phyloP scores from a whole-genome alignment of 2,329 filamentous ascomycete genomes.

The Colletotrichum shisoi region DNA sequence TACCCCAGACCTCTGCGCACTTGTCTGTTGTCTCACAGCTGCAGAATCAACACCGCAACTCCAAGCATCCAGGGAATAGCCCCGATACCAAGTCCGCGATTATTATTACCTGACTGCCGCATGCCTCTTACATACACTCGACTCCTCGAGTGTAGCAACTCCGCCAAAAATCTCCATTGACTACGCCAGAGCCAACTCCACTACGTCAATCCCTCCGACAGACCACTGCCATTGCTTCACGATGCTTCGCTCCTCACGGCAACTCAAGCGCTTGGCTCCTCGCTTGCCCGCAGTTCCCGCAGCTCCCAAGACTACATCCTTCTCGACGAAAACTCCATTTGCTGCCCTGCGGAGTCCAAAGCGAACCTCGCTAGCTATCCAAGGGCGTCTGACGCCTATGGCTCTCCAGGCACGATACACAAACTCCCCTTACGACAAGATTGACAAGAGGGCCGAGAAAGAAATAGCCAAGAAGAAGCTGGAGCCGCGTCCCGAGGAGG shows the following conservation, averaged over 20 bases:
- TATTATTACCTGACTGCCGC: neutral
- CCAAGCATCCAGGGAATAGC: neutral
- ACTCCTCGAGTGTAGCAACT: neutral
- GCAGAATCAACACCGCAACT: neutral
- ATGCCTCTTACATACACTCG: neutral
- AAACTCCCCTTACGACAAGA: constrained; percentile 46
- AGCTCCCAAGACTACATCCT: neutral
- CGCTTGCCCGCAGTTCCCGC: constrained; percentile 27
- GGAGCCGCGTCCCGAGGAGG: constrained; percentile 65
- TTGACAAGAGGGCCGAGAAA: constrained; percentile 66
- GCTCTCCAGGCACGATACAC: constrained; percentile 40
- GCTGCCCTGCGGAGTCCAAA: constrained; percentile 26
- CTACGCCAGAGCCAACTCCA: neutral
- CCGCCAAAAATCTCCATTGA: neutral
- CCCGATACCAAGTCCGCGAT: neutral
- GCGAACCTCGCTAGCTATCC: constrained; percentile 33
- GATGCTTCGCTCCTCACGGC: constrained; percentile 48
- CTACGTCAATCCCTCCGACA: neutral
- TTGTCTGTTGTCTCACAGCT: neutral
- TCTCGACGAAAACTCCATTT: constrained; percentile 13
- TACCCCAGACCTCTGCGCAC: neutral
- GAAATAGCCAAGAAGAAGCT: constrained; percentile 63
- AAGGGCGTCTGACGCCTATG: constrained; percentile 11
- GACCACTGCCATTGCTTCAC: neutral
- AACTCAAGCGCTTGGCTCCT: constrained; percentile 42